Evolutionary conservation across 805 yeast species (phyloP), one percentile per base, ranked within the genome.

Genomic region (Candida sonorensis): DNA sequence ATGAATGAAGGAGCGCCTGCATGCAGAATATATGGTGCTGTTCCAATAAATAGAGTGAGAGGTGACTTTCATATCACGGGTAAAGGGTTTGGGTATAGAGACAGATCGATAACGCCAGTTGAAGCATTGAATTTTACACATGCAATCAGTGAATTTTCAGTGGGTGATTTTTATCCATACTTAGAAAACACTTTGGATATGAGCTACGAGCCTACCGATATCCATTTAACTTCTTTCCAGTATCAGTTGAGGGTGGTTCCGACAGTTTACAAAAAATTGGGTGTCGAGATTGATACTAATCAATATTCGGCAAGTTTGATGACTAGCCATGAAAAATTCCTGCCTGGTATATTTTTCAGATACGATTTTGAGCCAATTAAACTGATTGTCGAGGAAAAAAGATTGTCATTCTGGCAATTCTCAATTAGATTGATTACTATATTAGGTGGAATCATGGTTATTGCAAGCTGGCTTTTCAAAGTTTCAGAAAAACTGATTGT

Each of bases 301-400:
- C 97, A 88, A 58, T 92, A 85, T 56, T 77, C 97, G 2, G 56
- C 81, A 15, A 70, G 82, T 4, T 76, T 71, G 38, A 42, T 33
- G 38, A 51, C 50, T 38, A 41, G 48, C 5, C 21, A 38, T 13
- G 41, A 40, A 12, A 42, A 36, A 20, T 59, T 59, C 16, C 53
- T 70, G 5, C 94, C 97, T 4, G 97, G 96, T 0, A 77, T 90
- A 17, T 82, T 72, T 48, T 74, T 92, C 62, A 74, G 71, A 35
- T 90, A 88, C 55, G 86, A 86, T 44, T 86, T 92, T 53, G 97
- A 92, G 48, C 90, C 97, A 4, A 73, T 92, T 26, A 71, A 77
- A 28, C 67, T 92, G 45, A 57, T 72, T 4, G 67, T 87, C 14
- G 66, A 66, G 17, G 97, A 90, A 49, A 66, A 61, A 33, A 68